Evolutionary conservation across 352 stramenopile species (phyloP).

Genomic region (Phytophthora vignae): DNA sequence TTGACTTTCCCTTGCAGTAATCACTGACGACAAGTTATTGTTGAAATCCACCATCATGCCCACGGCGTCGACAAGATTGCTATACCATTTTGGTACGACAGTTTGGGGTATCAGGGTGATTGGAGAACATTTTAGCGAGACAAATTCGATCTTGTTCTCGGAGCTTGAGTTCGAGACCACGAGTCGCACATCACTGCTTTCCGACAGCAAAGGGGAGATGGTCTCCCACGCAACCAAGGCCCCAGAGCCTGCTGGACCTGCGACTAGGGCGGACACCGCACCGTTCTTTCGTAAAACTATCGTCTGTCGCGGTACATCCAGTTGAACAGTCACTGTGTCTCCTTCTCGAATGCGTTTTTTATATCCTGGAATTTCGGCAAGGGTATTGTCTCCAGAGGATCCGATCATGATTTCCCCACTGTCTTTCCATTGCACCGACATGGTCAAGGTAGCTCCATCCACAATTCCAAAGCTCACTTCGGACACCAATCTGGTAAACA

Average conservation of each 20-base stretch:
- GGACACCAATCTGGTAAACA: slow-evolving; percentile 34
- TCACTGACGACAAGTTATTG: slow-evolving; percentile 37
- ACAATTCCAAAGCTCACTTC: slow-evolving; percentile 37
- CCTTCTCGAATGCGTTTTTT: slow-evolving; percentile 40
- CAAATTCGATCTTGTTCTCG: slow-evolving; percentile 34
- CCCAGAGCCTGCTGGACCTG: slow-evolving; percentile 16
- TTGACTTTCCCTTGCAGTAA: slow-evolving; percentile 60
- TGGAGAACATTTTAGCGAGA: slow-evolving; percentile 39
- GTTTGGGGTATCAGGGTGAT: slow-evolving; percentile 40
- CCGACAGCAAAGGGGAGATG: slow-evolving; percentile 10
- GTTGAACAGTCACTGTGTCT: slow-evolving; percentile 51
- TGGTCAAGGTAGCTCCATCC: slow-evolving; percentile 7
- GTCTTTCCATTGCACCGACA: slow-evolving; percentile 38
- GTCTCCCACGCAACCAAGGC: slow-evolving; percentile 38
- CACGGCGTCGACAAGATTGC: slow-evolving; percentile 63
- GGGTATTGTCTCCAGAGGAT: background rate
- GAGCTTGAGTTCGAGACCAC: slow-evolving; percentile 34
- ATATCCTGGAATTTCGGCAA: slow-evolving; percentile 28
- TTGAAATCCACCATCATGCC: slow-evolving; percentile 67
- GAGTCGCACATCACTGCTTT: slow-evolving; percentile 27
- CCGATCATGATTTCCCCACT: slow-evolving; percentile 24
- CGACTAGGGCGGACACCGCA: slow-evolving; percentile 30
- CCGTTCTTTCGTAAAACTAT: slow-evolving; percentile 57
- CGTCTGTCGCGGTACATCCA: slow-evolving; percentile 43
- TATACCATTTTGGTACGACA: slow-evolving; percentile 65